Base-by-base conservation (phyloP, 208 protist species). In the Trypanosoma grayi region DNA sequence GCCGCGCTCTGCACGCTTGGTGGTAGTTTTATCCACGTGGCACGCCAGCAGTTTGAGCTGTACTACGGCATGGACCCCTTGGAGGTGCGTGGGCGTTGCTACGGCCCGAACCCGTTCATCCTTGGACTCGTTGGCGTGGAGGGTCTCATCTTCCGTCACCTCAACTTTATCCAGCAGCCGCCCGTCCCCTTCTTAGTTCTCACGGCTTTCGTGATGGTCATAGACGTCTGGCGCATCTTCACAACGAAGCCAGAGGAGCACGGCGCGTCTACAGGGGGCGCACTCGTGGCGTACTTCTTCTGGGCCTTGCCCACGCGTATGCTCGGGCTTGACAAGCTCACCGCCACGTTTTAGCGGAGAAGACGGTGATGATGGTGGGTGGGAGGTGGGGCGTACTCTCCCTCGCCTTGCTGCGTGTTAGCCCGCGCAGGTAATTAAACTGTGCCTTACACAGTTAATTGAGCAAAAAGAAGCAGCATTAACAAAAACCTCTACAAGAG, bases 81-180 rank as follows among this genome's bases (percentile, higher is more conserved):
- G 31, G 84, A 90, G 72, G 88, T 92, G 40, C 79, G 88, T 50
- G 88, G 88, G 6, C 82, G 84, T 37, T 91, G 84, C 72, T 94
- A 92, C 75, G 88, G 88, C 11, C 81, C 81, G 0, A 94, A 92
- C 62, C 71, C 88, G 6, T 86, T 94, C 68, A 94, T 94, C 55
- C 84, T 94, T 73, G 88, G 88, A 14, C 76, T 92, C 48, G 77
- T 94, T 44, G 75, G 77, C 18, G 75, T 94, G 11, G 88, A 94
- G 58, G 88, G 88, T 7, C 76, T 92, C 43, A 91, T 94, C 44
- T 94, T 94, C 68, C 84, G 88, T 10, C 88, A 94, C 60, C 77
- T 94, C 16, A 94, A 91, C 79, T 92, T 94, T 59, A 85, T 92
- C 46, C 85, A 92, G 79, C 84, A 92, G 72, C 88, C 88, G n/a